Percentiles rank a stretch among this genome's conserved stretches.
phyloP scores from a whole-genome alignment of 371 early-diverging fungal genomes.

The Mortierella sp. region DNA sequence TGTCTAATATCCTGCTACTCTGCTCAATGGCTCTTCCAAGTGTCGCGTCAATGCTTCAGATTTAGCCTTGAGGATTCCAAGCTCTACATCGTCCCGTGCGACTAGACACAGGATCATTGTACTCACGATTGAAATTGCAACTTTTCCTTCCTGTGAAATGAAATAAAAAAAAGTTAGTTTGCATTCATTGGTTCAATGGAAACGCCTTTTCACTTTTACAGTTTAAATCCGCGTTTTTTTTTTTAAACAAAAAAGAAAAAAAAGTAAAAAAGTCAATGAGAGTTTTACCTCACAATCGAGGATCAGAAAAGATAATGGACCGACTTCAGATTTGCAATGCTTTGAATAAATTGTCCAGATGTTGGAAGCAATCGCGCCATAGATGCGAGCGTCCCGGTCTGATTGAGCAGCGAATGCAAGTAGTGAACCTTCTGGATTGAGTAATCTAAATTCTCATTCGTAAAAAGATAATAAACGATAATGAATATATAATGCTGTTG shows the following conservation, averaged over 20 bases:
- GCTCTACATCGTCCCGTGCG: slow-evolving; percentile 69
- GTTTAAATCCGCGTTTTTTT: too few species aligned
- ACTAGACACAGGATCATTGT: slow-evolving; percentile 82
- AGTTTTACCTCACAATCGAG: slow-evolving; percentile 80
- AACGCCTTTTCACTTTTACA: too few species aligned
- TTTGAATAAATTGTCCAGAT: slow-evolving; percentile 85
- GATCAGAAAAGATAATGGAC: slow-evolving; percentile 67
- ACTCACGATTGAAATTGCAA: slow-evolving; percentile 71
- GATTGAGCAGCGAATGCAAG: slow-evolving; percentile 77
- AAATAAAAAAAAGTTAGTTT: slow-evolving; percentile 1
- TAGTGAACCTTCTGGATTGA: slow-evolving; percentile 80
- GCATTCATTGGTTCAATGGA: too few species aligned
- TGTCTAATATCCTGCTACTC: slow-evolving; percentile 61
- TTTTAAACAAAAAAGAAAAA: too few species aligned
- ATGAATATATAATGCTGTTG: neutral
- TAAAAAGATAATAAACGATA: neutral
- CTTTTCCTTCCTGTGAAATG: slow-evolving; percentile 68
- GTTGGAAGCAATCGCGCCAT: slow-evolving; percentile 82
- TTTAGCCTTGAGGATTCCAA: slow-evolving; percentile 80
- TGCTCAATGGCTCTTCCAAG: slow-evolving; percentile 69
- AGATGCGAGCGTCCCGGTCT: slow-evolving; percentile 72
- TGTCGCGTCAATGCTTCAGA: slow-evolving; percentile 69
- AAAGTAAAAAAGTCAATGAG: too few species aligned
- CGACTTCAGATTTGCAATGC: slow-evolving; percentile 59
- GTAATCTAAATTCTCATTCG: slow-evolving; percentile 67